Percentiles rank a stretch among this genome's conserved stretches.
phyloP scores from a whole-genome alignment of 169 alveolate genomes.

The Plasmodium fragile region DNA sequence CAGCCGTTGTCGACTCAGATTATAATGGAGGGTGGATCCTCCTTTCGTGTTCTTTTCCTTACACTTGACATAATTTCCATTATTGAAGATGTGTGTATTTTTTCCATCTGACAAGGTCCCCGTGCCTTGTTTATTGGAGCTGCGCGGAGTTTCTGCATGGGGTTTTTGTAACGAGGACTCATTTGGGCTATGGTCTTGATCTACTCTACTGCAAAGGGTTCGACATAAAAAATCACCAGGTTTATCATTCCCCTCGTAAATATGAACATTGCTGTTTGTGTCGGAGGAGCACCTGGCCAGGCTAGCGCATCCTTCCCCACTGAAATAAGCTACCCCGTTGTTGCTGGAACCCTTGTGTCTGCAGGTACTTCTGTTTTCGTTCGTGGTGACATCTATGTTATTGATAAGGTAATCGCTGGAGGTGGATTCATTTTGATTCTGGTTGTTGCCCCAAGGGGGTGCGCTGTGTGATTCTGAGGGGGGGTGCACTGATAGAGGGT shows the following conservation, averaged over 20 bases:
- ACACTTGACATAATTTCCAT: not conserved
- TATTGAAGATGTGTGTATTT: not conserved
- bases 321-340: not conserved
- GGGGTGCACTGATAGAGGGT: not conserved
- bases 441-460: not conserved
- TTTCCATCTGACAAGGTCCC: not conserved
- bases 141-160: not conserved
- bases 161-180: not conserved
- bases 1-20: not conserved
- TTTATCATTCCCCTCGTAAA: not conserved
- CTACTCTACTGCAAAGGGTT: not conserved
- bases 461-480: not conserved
- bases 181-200: not conserved
- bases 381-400: slow-evolving; percentile 38
- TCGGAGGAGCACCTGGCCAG: not conserved
- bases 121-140: not conserved
- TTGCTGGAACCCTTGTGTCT: not conserved
- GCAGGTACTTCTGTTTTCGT: slow-evolving; percentile 9
- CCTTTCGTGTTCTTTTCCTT: not conserved
- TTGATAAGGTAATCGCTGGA: slow-evolving; percentile 12
- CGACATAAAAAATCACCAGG: not conserved
- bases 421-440: not conserved
- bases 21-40: not conserved
- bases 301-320: not conserved
- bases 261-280: not conserved